Base-by-base conservation (phyloP, 441 rosid species). In the Erodium chrysanthum region DNA sequence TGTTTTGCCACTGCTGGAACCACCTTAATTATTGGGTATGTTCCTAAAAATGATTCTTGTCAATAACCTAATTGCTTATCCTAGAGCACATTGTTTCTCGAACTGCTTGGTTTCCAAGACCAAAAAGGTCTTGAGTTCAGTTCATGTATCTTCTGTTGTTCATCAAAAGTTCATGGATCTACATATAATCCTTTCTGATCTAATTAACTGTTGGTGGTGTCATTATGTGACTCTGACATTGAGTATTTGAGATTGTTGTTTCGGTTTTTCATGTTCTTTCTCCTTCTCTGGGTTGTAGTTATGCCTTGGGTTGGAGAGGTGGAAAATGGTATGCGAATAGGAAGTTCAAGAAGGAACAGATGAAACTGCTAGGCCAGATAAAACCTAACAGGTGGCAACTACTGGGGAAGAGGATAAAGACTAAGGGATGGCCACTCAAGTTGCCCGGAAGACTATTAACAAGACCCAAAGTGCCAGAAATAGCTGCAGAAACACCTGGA, bases 221-320 rank as follows among this genome's bases (percentile, higher is more conserved):
- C 56, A 48, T 48, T 14, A 15, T n/a, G 2, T 3, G 20, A 48
- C 18, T 48, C n/a, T n/a, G n/a, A 48, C 14, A 3, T 48, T n/a
- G 18, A 48, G 17, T 48, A 15, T 3, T 20, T 54, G 61, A 20
- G 61, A 20, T 54, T 18, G 11, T 20, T 9, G 12, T 3, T 18
- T 54, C 20, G 20, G 61, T 54, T 54, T 54, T 27, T 54, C 61
- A 54, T 9, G 25, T 54, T 54, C 61, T 27, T 20, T 18, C 61
- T 54, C 25, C 61, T 54, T 54, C 7, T 54, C 61, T 20, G 61
- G 22, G 3, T 54, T 54, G 71, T 80, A 92, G 98, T 76, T 92
- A 90, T 74, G 96, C 86, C 46, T 80, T 88, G 60, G 98, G 98
- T 60, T 92, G 98, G 98, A 78, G 96, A 72, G 96, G 98, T 60